Percentiles rank a stretch among this genome's conserved stretches.
Conservation (phyloP, 805 yeast species). For the Maudiozyma saulgeensis region DNA sequence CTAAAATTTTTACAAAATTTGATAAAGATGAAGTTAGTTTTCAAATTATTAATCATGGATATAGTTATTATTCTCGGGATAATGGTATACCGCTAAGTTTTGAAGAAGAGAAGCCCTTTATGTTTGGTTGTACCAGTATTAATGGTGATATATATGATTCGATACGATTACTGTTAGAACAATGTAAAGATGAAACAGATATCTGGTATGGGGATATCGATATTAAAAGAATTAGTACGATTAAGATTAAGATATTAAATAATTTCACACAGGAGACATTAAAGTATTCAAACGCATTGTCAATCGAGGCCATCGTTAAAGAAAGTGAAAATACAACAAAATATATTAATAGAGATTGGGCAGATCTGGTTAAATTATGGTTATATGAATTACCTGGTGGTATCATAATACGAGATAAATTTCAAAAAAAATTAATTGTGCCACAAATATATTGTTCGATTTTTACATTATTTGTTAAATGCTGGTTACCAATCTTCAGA, state of each 20-base stretch:
- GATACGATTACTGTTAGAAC: not conserved
- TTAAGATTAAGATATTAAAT: slow-evolving; percentile 7
- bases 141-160: not conserved
- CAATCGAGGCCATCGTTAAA: not conserved
- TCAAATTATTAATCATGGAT: not conserved
- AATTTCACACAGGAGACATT: not conserved
- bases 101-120: too few relatives aligned
- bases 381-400: slow-evolving; percentile 54
- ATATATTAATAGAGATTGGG: slow-evolving; percentile 11
- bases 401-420: not conserved
- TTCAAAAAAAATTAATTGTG: not conserved
- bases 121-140: not conserved
- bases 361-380: slow-evolving; percentile 42
- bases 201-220: slow-evolving; percentile 12
- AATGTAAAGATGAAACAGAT: not conserved
- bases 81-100: slow-evolving; percentile 6
- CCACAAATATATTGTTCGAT: not conserved
- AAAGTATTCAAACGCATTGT: too few relatives aligned
- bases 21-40: too few relatives aligned
- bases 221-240: slow-evolving; percentile 6
- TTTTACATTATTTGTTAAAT: not conserved
- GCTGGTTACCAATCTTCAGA: not conserved
- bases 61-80: slow-evolving; percentile 8
- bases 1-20: too few relatives aligned
- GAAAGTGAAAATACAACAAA: not conserved